Base-by-base conservation (phyloP, 345 rosid genomes). In the Melastoma malabathricum region DNA sequence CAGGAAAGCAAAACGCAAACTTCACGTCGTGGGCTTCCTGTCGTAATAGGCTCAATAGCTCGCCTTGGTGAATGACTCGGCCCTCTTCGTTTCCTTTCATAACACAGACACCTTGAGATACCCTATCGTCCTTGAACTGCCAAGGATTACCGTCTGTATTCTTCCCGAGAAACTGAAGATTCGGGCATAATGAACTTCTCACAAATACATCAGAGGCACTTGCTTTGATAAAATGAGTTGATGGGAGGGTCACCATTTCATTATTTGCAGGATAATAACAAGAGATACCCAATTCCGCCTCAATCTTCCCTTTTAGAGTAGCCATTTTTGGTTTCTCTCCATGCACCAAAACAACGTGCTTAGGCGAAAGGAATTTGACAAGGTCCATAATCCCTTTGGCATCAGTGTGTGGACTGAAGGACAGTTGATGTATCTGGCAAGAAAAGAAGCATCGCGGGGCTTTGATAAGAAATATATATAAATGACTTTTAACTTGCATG, bases 301-400 rank as follows among this genome's bases (percentile, higher is more conserved):
- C 69, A 18, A 92, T 79, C 67, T 56, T 82, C 43, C 72, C 83
- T 61, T 81, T 87, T 4, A 87, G 83, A 58, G 73, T 47, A 71
- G 74, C 73, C 97, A 92, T 87, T 63, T 78, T 78, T 2, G 89
- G 97, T 66, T 79, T 87, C 74, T 92, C 97, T 1, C 98, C 98
- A 19, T 92, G 98, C 50, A 92, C 82, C 20, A 92, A 80, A 53
- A 92, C 76, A 61, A 78, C 88, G 50, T 82, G 71, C 71, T 80
- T 79, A 1, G 96, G 98, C 18, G 82, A 72, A 19, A 87, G 98
- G 69, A 84, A 92, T 58, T 65, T 84, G 6, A 75, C 75, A 34
- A 87, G 96, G 81, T 92, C 98, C 96, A 92, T 84, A 44, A 84
- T 92, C 56, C 96, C 95, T 71, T 87, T 87, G 18, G 84, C 76